Conservation (phyloP, 2,329 filamentous ascomycete species). For the Trichoderma semiorbis region DNA sequence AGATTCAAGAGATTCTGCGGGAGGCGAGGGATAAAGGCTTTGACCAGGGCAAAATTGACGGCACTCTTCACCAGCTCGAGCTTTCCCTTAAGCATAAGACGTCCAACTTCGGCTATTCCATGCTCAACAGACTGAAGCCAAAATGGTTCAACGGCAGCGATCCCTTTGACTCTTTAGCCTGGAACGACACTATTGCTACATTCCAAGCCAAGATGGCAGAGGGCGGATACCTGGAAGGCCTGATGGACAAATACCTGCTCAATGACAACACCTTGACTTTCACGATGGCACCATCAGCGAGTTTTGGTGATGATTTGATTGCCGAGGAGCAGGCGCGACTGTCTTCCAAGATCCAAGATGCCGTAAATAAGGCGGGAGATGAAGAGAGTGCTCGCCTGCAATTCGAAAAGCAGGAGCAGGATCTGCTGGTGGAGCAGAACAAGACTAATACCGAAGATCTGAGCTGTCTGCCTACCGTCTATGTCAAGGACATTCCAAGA, state of each 20-base stretch:
- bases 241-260: slow-evolving; percentile 86
- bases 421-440: slow-evolving; percentile 77
- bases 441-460: slow-evolving; percentile 81
- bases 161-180: slow-evolving; percentile 84
- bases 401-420: slow-evolving; percentile 74
- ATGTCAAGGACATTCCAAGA: slow-evolving; percentile 85
- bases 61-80: slow-evolving; percentile 89
- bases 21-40: slow-evolving; percentile 75
- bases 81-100: slow-evolving; percentile 95
- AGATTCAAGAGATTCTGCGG: slow-evolving; percentile 68
- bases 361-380: slow-evolving; percentile 64
- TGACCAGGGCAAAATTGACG: slow-evolving; percentile 85
- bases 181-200: slow-evolving; percentile 81
- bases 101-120: slow-evolving; percentile 85
- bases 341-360: slow-evolving; percentile 68
- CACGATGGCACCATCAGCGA: slow-evolving; percentile 84
- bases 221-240: slow-evolving; percentile 74
- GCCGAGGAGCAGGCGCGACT: slow-evolving; percentile 74
- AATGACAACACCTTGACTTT: slow-evolving; percentile 86
- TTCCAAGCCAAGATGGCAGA: slow-evolving; percentile 76
- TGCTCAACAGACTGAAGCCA: slow-evolving; percentile 83
- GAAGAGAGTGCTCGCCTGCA: slow-evolving; percentile 67
- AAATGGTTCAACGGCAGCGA: slow-evolving; percentile 96
- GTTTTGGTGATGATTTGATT: slow-evolving; percentile 69
- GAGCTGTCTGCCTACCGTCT: slow-evolving; percentile 80